These are phyloP conservation scores for Entomophthora muscae DNA, from an alignment of 371 early-diverging fungal species.

Conservation along the genomic window DNA sequence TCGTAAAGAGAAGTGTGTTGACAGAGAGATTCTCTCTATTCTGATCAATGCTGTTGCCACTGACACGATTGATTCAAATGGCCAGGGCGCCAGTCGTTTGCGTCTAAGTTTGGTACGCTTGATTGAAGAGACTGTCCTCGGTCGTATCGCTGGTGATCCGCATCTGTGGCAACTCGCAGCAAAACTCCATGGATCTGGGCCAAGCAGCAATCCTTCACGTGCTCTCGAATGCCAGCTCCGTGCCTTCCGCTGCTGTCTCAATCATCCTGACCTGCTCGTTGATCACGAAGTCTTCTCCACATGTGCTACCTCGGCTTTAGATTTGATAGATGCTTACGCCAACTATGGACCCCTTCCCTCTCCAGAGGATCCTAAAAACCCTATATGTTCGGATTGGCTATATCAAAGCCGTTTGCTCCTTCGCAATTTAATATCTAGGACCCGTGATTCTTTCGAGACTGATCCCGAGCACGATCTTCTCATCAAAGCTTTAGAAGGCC, in stretches of 20 bases:
- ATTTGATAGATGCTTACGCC: conserved; percentile 61
- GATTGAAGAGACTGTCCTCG: conserved; percentile 41
- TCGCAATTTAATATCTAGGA: conserved; percentile 64
- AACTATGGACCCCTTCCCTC: conserved; percentile 27
- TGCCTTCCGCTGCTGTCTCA: conserved; percentile 60
- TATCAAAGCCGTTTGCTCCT: conserved; percentile 66
- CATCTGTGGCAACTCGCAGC: conserved; percentile 57
- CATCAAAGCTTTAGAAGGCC: conserved; percentile 33
- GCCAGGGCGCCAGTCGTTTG: conserved; percentile 20
- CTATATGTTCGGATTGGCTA: conserved; percentile 70
- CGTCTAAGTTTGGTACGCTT: conserved; percentile 27
- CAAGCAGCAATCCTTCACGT: conserved; percentile 26
- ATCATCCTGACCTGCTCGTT: conserved; percentile 48
- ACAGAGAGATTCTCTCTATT: conserved; percentile 48
- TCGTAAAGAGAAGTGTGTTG: conserved; percentile 46
- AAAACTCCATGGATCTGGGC: conserved; percentile 48
- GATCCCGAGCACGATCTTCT: conserved; percentile 36
- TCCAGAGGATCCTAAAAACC: conserved; percentile 7
- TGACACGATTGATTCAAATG: conserved; percentile 39
- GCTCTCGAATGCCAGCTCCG: conserved; percentile 64
- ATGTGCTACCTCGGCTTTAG: conserved; percentile 43
- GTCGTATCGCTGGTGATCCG: conserved; percentile 54
- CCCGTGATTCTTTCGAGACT: conserved; percentile 51
- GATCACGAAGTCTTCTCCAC: conserved; percentile 44
- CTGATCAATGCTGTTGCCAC: conserved; percentile 48